phyloP scores from a whole-genome alignment of 2,329 filamentous ascomycete species.

The Verticillium nonalfalfae region DNA sequence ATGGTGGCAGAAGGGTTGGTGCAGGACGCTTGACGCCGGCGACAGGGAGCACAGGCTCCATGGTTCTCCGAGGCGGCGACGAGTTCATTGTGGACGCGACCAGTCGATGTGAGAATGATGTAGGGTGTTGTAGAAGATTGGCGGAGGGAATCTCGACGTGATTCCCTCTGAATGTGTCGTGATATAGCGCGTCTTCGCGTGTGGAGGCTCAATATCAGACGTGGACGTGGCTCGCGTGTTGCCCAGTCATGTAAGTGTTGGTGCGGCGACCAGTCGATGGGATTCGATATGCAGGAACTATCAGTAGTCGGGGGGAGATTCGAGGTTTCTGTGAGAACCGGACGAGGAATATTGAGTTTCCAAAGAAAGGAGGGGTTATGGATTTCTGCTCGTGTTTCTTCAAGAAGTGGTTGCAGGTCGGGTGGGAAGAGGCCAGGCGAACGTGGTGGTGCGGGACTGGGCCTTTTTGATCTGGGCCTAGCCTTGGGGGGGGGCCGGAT shows the following conservation, averaged over 20 bases:
- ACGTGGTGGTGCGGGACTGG: constrained; percentile 15
- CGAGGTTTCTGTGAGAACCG: background rate
- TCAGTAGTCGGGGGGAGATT: background rate
- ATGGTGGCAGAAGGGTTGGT: constrained; percentile 67
- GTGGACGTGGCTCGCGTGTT: background rate
- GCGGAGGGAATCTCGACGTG: background rate
- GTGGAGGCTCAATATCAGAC: constrained; percentile 4
- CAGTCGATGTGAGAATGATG: constrained; percentile 5
- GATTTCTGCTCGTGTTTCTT: background rate
- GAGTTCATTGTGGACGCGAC: constrained; percentile 30
- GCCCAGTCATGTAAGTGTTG: background rate
- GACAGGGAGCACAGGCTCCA: constrained; percentile 27
- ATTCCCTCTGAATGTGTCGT: background rate
- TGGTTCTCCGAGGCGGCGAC: constrained; percentile 23
- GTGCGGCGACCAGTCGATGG: background rate
- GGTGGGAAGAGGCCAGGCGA: constrained; percentile 15
- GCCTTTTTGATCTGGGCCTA: constrained; percentile 17
- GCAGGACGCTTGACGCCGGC: constrained; percentile 54
- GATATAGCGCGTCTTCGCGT: constrained; percentile 1
- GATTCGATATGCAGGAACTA: background rate
- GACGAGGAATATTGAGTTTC: background rate
- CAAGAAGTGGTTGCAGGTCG: constrained; percentile 14
- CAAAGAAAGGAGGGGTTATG: background rate
- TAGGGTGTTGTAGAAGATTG: background rate
- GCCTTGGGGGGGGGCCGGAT: constrained; percentile 7